Conservation (phyloP, 257 asterid species). For the Solanum gandarillasii region DNA sequence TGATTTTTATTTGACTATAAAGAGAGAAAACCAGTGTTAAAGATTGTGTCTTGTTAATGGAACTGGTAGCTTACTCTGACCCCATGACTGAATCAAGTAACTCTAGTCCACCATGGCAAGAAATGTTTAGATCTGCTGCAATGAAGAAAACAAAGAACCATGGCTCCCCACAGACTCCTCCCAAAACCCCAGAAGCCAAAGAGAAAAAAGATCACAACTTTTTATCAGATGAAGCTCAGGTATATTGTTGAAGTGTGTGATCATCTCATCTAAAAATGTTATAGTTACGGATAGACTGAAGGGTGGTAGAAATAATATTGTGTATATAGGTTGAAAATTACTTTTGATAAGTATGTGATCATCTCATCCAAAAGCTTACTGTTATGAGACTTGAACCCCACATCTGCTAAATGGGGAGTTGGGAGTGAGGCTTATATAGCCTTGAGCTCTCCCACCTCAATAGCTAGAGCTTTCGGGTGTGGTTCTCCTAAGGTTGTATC, state of each 20-base stretch:
- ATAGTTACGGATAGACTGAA: not conserved
- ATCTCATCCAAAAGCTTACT: not conserved
- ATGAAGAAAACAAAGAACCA: slow-evolving; percentile 26
- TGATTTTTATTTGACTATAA: not conserved
- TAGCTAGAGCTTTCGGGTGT: not conserved
- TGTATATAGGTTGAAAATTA: not conserved
- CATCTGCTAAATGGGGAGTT: not conserved
- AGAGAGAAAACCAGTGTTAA: not conserved
- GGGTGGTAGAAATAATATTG: not conserved
- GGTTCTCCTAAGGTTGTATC: not conserved
- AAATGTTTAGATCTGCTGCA: slow-evolving; percentile 90
- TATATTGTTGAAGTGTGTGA: not conserved
- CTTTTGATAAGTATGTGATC: not conserved
- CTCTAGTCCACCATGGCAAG: slow-evolving; percentile 68
- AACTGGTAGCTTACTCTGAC: slow-evolving; percentile 51
- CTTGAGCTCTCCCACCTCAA: not conserved
- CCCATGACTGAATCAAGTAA: slow-evolving; percentile 33
- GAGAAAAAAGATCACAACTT: not conserved
- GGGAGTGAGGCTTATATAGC: not conserved
- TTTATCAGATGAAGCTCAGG: slow-evolving; percentile 40
- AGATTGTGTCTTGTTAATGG: slow-evolving; percentile 23
- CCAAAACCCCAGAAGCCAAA: slow-evolving; percentile 9
- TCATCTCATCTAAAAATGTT: not conserved
- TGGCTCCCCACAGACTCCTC: not conserved
- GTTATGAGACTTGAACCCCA: not conserved